Evolutionary conservation across 1,284 basidiomycete genomes (phyloP).

Genomic region (Ustilago crameri): DNA sequence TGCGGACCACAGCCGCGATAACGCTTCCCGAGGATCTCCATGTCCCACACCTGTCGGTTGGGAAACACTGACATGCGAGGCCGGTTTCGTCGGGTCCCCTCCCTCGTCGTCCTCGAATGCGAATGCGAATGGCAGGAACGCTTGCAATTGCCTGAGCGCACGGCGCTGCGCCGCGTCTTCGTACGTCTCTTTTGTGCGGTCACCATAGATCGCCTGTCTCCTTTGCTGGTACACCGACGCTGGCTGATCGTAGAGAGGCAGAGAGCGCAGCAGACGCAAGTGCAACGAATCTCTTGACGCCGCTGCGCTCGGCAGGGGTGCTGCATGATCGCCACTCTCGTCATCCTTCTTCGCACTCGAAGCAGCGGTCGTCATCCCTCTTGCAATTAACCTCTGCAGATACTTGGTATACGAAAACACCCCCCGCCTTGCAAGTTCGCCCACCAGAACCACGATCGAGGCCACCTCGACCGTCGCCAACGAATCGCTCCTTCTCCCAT

Average conservation of each 20-base stretch:
- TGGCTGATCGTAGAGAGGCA: conserved; percentile 53
- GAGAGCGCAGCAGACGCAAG: conserved; percentile 55
- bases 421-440: conserved; percentile 79
- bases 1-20: conserved; percentile 53
- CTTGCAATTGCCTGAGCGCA: conserved; percentile 53
- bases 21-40: not conserved
- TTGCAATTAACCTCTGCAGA: conserved; percentile 83
- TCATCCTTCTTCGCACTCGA: conserved; percentile 3
- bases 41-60: not conserved
- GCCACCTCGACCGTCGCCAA: conserved; percentile 57
- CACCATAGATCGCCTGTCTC: conserved; percentile 62
- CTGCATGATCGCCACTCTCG: not conserved
- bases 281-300: conserved; percentile 41
- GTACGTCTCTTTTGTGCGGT: conserved; percentile 59
- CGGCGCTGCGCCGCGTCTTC: conserved; percentile 65
- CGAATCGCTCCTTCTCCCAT: not conserved
- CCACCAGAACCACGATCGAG: conserved; percentile 79
- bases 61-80: not conserved
- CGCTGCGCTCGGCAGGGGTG: not conserved
- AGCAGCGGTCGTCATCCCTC: conserved; percentile 70
- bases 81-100: not conserved
- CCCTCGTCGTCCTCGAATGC: conserved; percentile 1
- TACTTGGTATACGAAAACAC: conserved; percentile 87
- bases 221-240: conserved; percentile 55
- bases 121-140: conserved; percentile 40